Evolutionary conservation across 495 filamentous ascomycete species (phyloP).

Genomic region (Clavariopsis aquatica): DNA sequence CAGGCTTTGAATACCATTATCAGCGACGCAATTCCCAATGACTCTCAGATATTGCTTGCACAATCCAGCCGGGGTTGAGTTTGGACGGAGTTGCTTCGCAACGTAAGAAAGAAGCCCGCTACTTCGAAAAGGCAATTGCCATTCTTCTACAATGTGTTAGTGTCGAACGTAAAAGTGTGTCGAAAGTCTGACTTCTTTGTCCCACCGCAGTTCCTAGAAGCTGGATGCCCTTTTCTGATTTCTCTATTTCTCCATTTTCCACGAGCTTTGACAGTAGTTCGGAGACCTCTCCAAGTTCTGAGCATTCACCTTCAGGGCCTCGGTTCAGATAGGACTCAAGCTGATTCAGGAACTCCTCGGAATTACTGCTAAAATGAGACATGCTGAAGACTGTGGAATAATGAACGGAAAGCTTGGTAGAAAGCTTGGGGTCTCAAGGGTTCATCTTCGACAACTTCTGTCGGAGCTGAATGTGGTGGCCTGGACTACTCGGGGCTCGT

Average conservation of each 20-base stretch:
- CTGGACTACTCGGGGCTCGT: neutral
- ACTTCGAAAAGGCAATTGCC: constrained; percentile 20
- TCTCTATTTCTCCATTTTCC: neutral
- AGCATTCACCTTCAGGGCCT: neutral
- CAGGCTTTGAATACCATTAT: constrained; percentile 25
- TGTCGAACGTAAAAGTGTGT: neutral
- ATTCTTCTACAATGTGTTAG: constrained; percentile 13
- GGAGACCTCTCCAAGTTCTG: constrained; percentile 9
- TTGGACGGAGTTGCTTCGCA: constrained; percentile 15
- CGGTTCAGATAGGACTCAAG: constrained; percentile 11
- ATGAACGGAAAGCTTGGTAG: neutral
- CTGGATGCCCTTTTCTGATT: constrained; percentile 9
- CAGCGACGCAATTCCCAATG: constrained; percentile 36
- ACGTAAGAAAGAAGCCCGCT: constrained; percentile 21
- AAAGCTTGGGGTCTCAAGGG: neutral
- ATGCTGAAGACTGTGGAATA: constrained; percentile 8
- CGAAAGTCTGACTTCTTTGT: constrained; percentile 18
- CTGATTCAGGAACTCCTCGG: constrained; percentile 19
- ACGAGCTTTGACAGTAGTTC: constrained; percentile 2
- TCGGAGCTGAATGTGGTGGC: neutral
- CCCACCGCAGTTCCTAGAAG: constrained; percentile 29
- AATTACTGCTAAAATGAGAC: constrained; percentile 6
- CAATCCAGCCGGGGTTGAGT: neutral
- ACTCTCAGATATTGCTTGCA: constrained; percentile 34
- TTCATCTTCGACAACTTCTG: neutral